Base-by-base conservation (phyloP, 371 early-diverging fungal genomes). In the Chytridiales sp. region DNA sequence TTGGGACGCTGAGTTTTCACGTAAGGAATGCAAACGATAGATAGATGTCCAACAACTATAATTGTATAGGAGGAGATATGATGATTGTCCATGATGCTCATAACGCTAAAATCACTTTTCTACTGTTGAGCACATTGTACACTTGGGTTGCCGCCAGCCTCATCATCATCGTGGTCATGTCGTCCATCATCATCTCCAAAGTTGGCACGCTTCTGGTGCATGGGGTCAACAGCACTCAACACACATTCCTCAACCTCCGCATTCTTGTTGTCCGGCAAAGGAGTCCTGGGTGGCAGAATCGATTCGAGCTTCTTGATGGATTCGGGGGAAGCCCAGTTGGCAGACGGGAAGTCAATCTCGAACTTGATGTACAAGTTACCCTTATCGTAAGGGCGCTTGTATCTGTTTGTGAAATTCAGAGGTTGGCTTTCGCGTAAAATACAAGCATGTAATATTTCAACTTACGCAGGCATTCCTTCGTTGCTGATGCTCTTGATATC, bases 51-150 rank as follows among this genome's bases (percentile, higher is more conserved):
- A n/a, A n/a, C n/a, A n/a, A n/a, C n/a, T n/a, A n/a, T n/a, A n/a
- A n/a, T n/a, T n/a, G n/a, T n/a, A n/a, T n/a, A n/a, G n/a, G n/a
- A n/a, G n/a, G n/a, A n/a, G n/a, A n/a, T n/a, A n/a, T n/a, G n/a
- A n/a, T n/a, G n/a, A n/a, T n/a, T n/a, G n/a, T n/a, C n/a, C n/a
- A n/a, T n/a, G n/a, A n/a, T n/a, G n/a, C n/a, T n/a, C n/a, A n/a
- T n/a, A n/a, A n/a, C n/a, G n/a, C n/a, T n/a, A n/a, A n/a, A n/a
- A n/a, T n/a, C n/a, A n/a, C n/a, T n/a, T n/a, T n/a, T 53, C 77
- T 93, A 94, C 80, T 93, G 94, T 72, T 94, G 94, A 29, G 94
- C 93, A 74, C 97, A 97, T 79, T 95, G 96, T 41, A 97, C 96
- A 42, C 87, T 87, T 17, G 93, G 88, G 17, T 77, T 73, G 19